Evolutionary conservation across 768 basidiomycete genomes (phyloP), one percentile per base, ranked within the genome.

Genomic region (Pisolithus orientalis): DNA sequence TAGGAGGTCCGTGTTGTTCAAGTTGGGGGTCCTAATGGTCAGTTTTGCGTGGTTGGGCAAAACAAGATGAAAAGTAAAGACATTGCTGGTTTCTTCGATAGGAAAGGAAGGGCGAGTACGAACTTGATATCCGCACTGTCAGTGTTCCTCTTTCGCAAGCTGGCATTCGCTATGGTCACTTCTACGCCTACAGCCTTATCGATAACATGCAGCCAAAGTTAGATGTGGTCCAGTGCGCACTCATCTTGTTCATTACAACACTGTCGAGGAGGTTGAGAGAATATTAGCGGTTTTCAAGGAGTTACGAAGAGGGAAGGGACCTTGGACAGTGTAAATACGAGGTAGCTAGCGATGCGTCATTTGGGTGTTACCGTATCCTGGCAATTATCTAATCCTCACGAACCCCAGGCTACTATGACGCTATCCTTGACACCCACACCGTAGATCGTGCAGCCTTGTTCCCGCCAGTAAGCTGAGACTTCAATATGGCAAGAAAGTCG

Each of bases 161-260:
- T 44, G 88, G 88, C 0, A 85, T 90, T 53, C 83, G 85, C 21
- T 87, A 78, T 52, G 88, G 88, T 1, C 83, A 90, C 62, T 89
- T 85, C 61, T 89, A 90, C 60, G 86, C 88, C 3, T 85, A 84
- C 61, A 80, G 79, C 0, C 69, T 88, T 14, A 67, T 86, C 8
- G 70, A 75, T 6, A 66, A 69, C 27, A 67, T 86, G 8, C 64
- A 62, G 16, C 85, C 85, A 7, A 80, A 79, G 55, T 53, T 86
- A 43, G 79, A 85, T 58, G 62, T 73, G 1, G 72, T 76, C 0
- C 86, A 89, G 83, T 89, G 21, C 78, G 89, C 4, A 80, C 90
- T 50, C 88, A 86, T 2, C 64, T 90, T 27, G 85, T 88, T 24
- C 89, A 90, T 58, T 88, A 90, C 59, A 89, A 90, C 60, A 90